Conservation (phyloP, 805 yeast genomes). For the Starmerella apicola region DNA sequence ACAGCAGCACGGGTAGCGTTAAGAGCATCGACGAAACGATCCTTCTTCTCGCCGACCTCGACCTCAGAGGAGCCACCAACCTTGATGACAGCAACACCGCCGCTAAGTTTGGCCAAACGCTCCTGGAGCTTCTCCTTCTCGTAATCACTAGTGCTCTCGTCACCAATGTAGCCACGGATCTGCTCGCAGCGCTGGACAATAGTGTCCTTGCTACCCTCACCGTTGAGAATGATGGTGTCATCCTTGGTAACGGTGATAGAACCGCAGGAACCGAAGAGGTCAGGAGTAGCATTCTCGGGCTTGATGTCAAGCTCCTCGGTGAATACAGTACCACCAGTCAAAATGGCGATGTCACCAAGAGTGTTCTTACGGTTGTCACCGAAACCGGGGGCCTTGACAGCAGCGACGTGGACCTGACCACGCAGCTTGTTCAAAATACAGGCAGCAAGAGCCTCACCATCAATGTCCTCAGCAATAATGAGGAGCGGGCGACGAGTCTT, state of each 20-base stretch:
- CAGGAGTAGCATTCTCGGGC: constrained; percentile 87
- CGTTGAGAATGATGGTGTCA: constrained; percentile 88
- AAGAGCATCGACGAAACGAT: constrained; percentile 94
- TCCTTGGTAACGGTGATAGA: constrained; percentile 87
- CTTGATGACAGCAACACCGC: constrained; percentile 96
- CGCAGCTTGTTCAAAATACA: constrained; percentile 93
- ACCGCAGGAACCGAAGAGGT: constrained; percentile 82
- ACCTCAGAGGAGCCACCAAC: constrained; percentile 97
- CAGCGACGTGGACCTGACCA: constrained; percentile 96
- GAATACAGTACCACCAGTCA: constrained; percentile 77
- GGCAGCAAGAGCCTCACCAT: constrained; percentile 97
- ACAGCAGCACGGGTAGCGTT: constrained; percentile 99
- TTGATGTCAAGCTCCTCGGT: constrained; percentile 91
- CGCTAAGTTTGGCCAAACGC: constrained; percentile 90
- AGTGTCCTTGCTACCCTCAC: constrained; percentile 74
- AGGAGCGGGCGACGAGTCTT: constrained; percentile 86
- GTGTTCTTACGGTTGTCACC: constrained; percentile 98
- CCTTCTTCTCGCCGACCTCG: constrained; percentile 99
- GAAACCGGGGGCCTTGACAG: constrained; percentile 97
- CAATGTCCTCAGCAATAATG: constrained; percentile 89
- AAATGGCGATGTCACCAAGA: constrained; percentile 86
- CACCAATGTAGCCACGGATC: constrained; percentile 69
- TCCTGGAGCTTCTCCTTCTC: constrained; percentile 96
- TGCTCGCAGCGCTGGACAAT: constrained; percentile 84
- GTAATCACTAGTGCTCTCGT: constrained; percentile 64